Base-by-base conservation (phyloP, 345 rosid genomes). In the Salix brachista region DNA sequence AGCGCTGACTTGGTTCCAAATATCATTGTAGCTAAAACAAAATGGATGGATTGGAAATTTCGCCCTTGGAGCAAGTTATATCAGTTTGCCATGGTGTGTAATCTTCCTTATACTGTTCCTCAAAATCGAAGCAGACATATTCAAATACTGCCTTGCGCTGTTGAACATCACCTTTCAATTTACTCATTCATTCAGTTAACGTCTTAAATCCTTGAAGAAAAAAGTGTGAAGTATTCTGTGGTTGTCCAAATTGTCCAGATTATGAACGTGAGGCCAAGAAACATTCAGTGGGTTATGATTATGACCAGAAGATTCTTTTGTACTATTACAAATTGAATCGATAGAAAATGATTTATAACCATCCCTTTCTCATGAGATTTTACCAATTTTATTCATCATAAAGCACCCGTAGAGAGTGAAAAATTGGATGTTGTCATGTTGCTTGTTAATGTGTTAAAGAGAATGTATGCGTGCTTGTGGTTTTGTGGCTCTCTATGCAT, bases 1-100 rank as follows among this genome's bases (percentile, higher is more conserved):
- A 50, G 72, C 60, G n/a, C 80, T 82, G 62, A 79, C 36, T 36
- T 25, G 60, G 73, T 70, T 77, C 42, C 48, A 52, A 79, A 72
- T 74, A 36, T 77, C 32, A 32, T 77, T 88, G 84, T 87, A 96
- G 99, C 93, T 96, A 83, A 93, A 93, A 83, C 99, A 93, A 89
- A 96, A 93, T 83, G 99, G 99, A 71, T 96, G 98, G 97, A 84
- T 96, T 56, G 98, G 99, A 80, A 96, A 96, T 82, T 92, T 91
- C 71, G 98, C 99, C 41, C 81, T 96, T 65, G 99, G 99, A 73
- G 96, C 96, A 62, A 96, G 99, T 84, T 96, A 96, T 77, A 96
- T 96, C 81, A 85, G 98, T 86, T 90, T 96, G 84, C 99, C 99
- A 70, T 96, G 99, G 99, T 96, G 62, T 69, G 82, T 71, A 30